Evolutionary conservation across 176 grass and related monocot genomes (phyloP).

Genomic region (Rhynchospora tenuis): DNA sequence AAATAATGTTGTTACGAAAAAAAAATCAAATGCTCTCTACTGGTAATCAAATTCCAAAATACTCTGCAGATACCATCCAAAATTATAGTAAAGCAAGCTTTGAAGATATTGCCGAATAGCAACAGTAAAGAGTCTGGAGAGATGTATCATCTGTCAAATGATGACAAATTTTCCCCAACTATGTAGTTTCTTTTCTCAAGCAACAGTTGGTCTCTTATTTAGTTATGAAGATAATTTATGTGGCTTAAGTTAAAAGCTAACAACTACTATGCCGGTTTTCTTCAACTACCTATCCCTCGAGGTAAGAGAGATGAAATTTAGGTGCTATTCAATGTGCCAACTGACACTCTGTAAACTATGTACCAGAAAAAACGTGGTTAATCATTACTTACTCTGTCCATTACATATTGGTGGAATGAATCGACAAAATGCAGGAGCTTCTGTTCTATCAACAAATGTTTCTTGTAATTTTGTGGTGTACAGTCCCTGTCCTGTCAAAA

Average conservation of each 20-base stretch:
- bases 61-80: neutral
- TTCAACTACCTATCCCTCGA: too few species aligned
- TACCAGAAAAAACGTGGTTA: neutral
- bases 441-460: constrained; percentile 85
- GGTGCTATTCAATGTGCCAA: neutral
- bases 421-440: constrained; percentile 94
- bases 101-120: neutral
- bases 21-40: neutral
- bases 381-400: constrained; percentile 59
- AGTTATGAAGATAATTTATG: neutral
- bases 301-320: too few species aligned
- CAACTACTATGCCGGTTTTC: neutral
- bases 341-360: neutral
- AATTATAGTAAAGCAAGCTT: neutral
- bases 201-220: neutral
- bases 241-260: neutral
- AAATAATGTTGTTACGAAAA: neutral
- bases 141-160: neutral
- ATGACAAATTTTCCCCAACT: neutral
- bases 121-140: neutral
- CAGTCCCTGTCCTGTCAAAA: constrained; percentile 45
- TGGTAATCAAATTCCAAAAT: neutral
- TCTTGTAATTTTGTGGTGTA: constrained; percentile 49
- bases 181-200: neutral
- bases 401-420: constrained; percentile 88